Percentiles rank a stretch among this genome's conserved stretches.
These are phyloP conservation scores for Nothophoma quercina DNA, from an alignment of 2,329 filamentous ascomycete species.

Conservation along the genomic window DNA sequence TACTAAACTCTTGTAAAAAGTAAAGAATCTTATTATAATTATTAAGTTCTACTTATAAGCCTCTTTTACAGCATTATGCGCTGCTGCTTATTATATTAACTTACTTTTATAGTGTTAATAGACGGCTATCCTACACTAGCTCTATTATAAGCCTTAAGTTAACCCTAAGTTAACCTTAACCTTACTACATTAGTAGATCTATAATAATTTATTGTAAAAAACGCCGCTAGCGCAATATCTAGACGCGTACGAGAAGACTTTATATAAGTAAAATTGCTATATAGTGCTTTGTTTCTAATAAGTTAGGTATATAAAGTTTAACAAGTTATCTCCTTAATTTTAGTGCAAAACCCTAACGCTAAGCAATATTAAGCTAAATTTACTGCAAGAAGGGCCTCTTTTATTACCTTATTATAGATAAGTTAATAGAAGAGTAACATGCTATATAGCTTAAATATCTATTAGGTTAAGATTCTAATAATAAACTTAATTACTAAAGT, in stretches of 20 bases:
- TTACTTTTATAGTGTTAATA: slow-evolving; percentile 1
- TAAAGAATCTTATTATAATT: background rate
- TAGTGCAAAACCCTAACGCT: background rate
- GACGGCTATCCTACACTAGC: slow-evolving; percentile 5
- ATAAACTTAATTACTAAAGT: too few relatives aligned
- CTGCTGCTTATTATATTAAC: slow-evolving; percentile 5
- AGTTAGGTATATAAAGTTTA: slow-evolving; percentile 3
- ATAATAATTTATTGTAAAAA: background rate
- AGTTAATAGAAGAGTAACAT: too few relatives aligned
- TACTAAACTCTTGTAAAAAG: slow-evolving; percentile 3
- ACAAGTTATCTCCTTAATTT: background rate
- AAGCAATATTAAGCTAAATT: slow-evolving; percentile 1
- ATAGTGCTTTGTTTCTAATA: background rate
- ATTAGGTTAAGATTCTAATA: too few relatives aligned
- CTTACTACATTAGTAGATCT: background rate
- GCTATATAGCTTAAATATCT: too few relatives aligned
- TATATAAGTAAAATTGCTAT: background rate
- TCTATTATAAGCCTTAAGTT: slow-evolving; percentile 3
- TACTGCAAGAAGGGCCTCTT: background rate
- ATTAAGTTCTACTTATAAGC: slow-evolving; percentile 3
- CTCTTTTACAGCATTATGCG: background rate
- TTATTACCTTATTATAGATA: slow-evolving; percentile 2
- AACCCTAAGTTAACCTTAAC: slow-evolving; percentile 6
- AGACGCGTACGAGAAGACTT: background rate
- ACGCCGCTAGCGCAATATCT: background rate